Evolutionary conservation across 2,329 filamentous ascomycete species (phyloP).

Genomic region (Xylaria sp.): DNA sequence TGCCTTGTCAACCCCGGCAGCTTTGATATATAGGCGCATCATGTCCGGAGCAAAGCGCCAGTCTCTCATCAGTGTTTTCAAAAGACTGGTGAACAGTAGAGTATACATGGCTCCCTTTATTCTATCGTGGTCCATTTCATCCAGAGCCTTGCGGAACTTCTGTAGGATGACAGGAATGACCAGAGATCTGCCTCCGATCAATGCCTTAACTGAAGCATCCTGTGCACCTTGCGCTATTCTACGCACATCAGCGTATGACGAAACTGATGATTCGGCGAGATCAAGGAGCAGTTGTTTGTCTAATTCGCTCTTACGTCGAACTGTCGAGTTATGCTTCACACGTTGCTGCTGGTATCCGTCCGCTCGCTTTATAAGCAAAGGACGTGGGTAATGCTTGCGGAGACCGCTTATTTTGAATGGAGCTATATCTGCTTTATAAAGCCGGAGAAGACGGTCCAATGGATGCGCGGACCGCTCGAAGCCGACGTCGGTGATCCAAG

Average conservation of each 20-base stretch:
- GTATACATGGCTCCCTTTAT: constrained; percentile 97
- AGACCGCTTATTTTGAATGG: constrained; percentile 95
- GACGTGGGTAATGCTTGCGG: constrained; percentile 90
- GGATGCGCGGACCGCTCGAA: constrained; percentile 96
- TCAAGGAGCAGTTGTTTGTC: constrained; percentile 88
- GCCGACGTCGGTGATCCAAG: constrained; percentile 97
- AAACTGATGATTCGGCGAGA: constrained; percentile 88
- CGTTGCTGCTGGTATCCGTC: constrained; percentile 95
- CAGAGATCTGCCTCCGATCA: constrained; percentile 87
- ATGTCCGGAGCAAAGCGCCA: constrained; percentile 96
- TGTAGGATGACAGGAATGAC: constrained; percentile 90
- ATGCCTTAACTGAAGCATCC: constrained; percentile 90
- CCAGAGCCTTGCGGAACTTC: constrained; percentile 80
- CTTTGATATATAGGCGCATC: constrained; percentile 88
- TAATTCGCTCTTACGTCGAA: constrained; percentile 87
- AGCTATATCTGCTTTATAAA: constrained; percentile 87
- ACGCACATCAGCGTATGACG: constrained; percentile 94
- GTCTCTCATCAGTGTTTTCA: constrained; percentile 88
- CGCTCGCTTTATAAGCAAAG: constrained; percentile 89
- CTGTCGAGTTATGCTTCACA: constrained; percentile 91
- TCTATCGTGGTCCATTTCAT: constrained; percentile 82
- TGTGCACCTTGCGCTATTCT: constrained; percentile 90
- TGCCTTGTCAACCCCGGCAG: constrained; percentile 89
- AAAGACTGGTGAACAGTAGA: constrained; percentile 85
- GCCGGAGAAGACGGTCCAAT: constrained; percentile 83